These are phyloP conservation scores for Chrysoporthe puriensis DNA, from an alignment of 2,329 filamentous ascomycete genomes.

Conservation along the genomic window DNA sequence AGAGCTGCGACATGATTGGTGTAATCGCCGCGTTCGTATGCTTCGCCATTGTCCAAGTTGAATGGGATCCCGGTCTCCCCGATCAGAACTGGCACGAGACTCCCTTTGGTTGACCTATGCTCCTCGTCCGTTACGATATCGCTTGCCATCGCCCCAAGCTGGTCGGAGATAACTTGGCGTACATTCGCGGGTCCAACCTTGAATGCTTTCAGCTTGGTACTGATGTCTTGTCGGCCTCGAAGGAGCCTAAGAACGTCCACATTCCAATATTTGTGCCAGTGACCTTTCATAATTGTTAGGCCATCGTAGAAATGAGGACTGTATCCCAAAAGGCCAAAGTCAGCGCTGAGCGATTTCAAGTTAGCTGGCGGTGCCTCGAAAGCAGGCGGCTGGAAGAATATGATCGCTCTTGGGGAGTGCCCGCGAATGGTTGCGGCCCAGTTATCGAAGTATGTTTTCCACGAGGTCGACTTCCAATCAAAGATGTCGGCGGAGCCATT, in stretches of 20 bases:
- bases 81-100: slow-evolving; percentile 29
- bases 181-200: slow-evolving; percentile 31
- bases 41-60: slow-evolving; percentile 31
- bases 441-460: slow-evolving; percentile 31
- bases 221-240: slow-evolving; percentile 31
- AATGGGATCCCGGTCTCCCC: slow-evolving; percentile 35
- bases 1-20: slow-evolving; percentile 32
- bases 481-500: slow-evolving; percentile 25
- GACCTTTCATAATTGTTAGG: slow-evolving; percentile 33
- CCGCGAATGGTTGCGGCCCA: slow-evolving; percentile 29
- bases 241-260: slow-evolving; percentile 33
- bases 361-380: slow-evolving; percentile 30
- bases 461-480: slow-evolving; percentile 32
- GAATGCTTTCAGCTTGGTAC: slow-evolving; percentile 30
- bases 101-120: background rate
- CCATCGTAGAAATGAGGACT: slow-evolving; percentile 35
- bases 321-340: slow-evolving; percentile 27
- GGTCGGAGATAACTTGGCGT: slow-evolving; percentile 29
- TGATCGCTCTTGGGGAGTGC: slow-evolving; percentile 23
- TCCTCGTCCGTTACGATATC: slow-evolving; percentile 25
- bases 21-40: slow-evolving; percentile 33
- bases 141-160: slow-evolving; percentile 31
- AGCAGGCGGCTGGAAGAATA: slow-evolving; percentile 33
- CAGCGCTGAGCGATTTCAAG: slow-evolving; percentile 18
- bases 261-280: slow-evolving; percentile 35